Evolutionary conservation across 2,329 filamentous ascomycete genomes (phyloP), one percentile per base, ranked within the genome.

Genomic region (Chaetomium olivaceum): DNA sequence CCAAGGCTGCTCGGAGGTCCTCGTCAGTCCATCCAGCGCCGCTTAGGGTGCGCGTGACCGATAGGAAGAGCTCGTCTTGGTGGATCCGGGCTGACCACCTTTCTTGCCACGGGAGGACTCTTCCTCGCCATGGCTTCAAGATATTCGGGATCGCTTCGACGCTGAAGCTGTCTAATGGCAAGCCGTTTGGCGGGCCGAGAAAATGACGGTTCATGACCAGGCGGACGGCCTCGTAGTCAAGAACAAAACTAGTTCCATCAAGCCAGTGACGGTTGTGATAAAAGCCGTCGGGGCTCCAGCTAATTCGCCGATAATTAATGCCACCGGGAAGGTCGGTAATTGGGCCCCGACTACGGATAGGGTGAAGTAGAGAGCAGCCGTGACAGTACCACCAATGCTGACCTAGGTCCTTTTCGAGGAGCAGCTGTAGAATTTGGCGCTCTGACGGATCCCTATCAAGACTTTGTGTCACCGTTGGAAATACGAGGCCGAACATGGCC

Each of bases 171-270:
- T 48, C 50, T 11, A 61, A 33, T 16, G 59, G 59, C 11, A 61
- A 33, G 23, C 59, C 59, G 33, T 55, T 61, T 14, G 59, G 50
- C 33, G 50, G 33, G 2, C 59, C 59, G 14, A 43, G 51, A 23
- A 61, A 54, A 50, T 61, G 48, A 21, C 59, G 59, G 59, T 61
- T 61, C 59, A 55, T 61, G 33, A 27, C 50, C 27, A 61, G 59
- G 16, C 59, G 50, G 23, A 61, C n/a, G 36, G 4, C 29, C 33
- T 43, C 25, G 50, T 61, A 61, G 31, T 33, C 33, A 19, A 61
- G 21, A 4, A 21, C 16, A 16, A 55, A 43, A n/a, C 23, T 25
- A 11, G 33, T 61, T 55, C 59, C 59, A 0, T 16, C 3, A 27
- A 61, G 33, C 14, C 16, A 25, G 31, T 23, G 58, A 12, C n/a